Evolutionary conservation across 75 land plant species (phyloP).

Genomic region (Cunninghamia lanceolata): DNA sequence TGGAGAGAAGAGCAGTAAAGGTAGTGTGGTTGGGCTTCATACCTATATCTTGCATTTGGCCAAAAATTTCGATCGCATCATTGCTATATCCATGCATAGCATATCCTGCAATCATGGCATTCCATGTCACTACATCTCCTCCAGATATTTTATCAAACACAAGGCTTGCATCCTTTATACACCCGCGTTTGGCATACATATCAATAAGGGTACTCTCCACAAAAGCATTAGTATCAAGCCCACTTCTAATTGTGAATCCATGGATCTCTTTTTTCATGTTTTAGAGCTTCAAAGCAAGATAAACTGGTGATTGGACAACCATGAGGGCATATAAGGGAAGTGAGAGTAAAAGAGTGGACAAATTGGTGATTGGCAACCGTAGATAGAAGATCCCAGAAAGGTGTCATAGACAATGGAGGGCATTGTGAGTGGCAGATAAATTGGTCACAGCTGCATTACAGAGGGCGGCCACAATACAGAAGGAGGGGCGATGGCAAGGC

Average conservation of each 20-base stretch:
- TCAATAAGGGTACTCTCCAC: constrained; percentile 14
- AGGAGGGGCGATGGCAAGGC: too few relatives aligned
- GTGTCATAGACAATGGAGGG: too few relatives aligned
- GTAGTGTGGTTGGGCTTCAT: constrained; percentile 10
- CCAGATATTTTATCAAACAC: constrained; percentile 7
- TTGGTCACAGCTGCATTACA: too few relatives aligned
- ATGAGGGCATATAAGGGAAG: too few relatives aligned
- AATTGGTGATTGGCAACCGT: too few relatives aligned
- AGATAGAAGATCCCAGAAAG: too few relatives aligned
- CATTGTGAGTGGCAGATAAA: too few relatives aligned
- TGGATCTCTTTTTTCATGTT: constrained; percentile 4
- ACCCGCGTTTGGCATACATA: constrained; percentile 21
- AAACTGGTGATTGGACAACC: too few relatives aligned
- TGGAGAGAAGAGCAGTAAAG: neutral
- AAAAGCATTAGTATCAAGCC: neutral
- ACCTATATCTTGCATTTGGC: neutral
- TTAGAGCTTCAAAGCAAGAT: constrained; percentile 2
- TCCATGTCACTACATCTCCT: constrained; percentile 16
- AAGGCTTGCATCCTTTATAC: constrained; percentile 5
- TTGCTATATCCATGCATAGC: constrained; percentile 11
- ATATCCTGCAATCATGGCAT: constrained; percentile 19
- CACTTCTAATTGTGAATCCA: neutral
- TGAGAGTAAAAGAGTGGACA: too few relatives aligned
- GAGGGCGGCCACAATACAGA: too few relatives aligned
- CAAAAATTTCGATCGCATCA: neutral